Conservation (phyloP, 352 stramenopile genomes). For the Globisporangium cederbergense region DNA sequence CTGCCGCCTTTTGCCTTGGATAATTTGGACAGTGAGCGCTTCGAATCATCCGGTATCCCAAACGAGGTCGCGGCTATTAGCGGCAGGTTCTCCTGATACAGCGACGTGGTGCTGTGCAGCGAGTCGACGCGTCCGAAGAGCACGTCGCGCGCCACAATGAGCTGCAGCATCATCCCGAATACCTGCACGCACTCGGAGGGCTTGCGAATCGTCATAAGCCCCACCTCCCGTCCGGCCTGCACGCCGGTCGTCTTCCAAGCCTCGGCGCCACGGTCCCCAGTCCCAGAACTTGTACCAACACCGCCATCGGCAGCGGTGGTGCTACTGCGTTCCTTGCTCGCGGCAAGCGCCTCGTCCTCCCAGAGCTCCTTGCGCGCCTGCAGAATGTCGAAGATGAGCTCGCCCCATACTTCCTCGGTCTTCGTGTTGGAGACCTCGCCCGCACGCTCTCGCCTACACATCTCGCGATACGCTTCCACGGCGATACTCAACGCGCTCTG, state of each 20-base stretch:
- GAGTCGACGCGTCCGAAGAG: conserved; percentile 20
- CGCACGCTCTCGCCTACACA: conserved; percentile 21
- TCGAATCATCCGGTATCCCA: not conserved
- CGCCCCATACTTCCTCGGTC: conserved; percentile 41
- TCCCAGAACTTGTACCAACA: not conserved
- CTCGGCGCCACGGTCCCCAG: conserved; percentile 11
- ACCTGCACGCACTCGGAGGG: conserved; percentile 33
- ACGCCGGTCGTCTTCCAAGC: conserved; percentile 24
- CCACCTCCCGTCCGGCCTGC: conserved; percentile 24
- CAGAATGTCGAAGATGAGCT: conserved; percentile 34
- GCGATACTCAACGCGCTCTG: conserved; percentile 35
- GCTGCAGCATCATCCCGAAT: conserved; percentile 51
- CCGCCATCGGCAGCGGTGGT: not conserved
- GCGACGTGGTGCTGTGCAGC: conserved; percentile 20
- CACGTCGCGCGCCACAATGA: conserved; percentile 41
- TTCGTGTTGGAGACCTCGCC: conserved; percentile 3
- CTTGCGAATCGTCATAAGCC: conserved; percentile 24
- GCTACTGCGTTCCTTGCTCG: conserved; percentile 10
- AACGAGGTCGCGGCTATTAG: conserved; percentile 23
- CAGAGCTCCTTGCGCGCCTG: conserved; percentile 28
- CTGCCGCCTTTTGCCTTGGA: not conserved
- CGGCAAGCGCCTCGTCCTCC: conserved; percentile 25
- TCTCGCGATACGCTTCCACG: conserved; percentile 45
- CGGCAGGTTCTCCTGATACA: conserved; percentile 36
- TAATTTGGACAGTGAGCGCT: not conserved